phyloP scores from a whole-genome alignment of 106 monocot species.

The Dendrobium chrysotoxum region DNA sequence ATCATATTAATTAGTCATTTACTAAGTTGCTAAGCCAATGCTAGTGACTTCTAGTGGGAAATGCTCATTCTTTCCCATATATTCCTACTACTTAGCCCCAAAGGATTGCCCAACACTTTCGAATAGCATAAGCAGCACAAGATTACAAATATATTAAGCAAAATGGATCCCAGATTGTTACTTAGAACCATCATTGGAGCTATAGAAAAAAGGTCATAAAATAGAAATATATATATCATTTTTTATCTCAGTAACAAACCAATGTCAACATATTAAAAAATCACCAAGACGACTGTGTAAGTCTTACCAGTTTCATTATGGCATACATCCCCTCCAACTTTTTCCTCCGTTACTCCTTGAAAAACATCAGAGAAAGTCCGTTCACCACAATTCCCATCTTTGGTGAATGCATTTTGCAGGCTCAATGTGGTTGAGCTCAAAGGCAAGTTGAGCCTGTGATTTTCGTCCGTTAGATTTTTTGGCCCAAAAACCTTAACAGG shows the following conservation, averaged over 20 bases:
- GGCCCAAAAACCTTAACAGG: slow-evolving; percentile 11
- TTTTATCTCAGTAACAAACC: neutral
- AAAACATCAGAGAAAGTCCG: slow-evolving; percentile 15
- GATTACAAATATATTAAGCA: neutral
- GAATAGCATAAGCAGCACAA: neutral
- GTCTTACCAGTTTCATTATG: slow-evolving; percentile 37
- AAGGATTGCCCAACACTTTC: neutral
- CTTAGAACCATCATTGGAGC: neutral
- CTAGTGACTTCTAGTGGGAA: neutral
- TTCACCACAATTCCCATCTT: slow-evolving; percentile 15
- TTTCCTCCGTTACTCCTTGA: slow-evolving; percentile 14
- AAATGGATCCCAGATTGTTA: neutral
- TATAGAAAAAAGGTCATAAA: neutral
- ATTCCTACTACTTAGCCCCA: neutral
- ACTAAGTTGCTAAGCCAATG: neutral
- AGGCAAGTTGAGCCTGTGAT: slow-evolving; percentile 12
- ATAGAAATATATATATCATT: neutral
- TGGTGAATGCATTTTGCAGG: slow-evolving; percentile 11
- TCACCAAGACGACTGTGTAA: neutral
- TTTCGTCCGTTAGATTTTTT: slow-evolving; percentile 8
- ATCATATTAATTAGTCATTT: neutral
- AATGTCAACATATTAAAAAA: neutral
- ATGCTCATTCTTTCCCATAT: neutral
- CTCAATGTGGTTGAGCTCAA: slow-evolving; percentile 14
- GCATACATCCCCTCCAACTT: slow-evolving; percentile 10